These are phyloP conservation scores for Auriscalpium orientale DNA, from an alignment of 768 basidiomycete genomes.

Conservation along the genomic window DNA sequence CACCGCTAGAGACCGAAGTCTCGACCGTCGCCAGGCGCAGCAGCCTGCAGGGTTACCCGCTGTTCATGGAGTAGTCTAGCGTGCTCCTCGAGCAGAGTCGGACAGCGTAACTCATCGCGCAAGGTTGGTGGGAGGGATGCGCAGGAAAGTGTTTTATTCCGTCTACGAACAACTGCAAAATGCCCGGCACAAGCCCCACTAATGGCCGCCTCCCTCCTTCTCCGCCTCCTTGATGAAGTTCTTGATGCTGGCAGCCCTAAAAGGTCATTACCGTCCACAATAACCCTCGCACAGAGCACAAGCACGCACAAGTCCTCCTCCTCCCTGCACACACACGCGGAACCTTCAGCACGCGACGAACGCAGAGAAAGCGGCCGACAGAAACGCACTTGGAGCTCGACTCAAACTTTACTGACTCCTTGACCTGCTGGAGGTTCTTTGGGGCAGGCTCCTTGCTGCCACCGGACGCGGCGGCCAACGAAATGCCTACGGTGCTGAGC, in stretches of 20 bases:
- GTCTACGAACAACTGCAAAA: neutral
- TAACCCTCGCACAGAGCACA: slow-evolving; percentile 1
- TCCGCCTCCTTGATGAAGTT: slow-evolving; percentile 79
- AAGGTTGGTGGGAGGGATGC: neutral
- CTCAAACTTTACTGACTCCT: slow-evolving; percentile 50
- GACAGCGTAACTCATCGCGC: too few species aligned
- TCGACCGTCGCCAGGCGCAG: too few species aligned
- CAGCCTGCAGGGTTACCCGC: too few species aligned
- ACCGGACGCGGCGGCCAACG: slow-evolving; percentile 46
- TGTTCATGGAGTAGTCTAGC: too few species aligned
- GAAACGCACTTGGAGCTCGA: slow-evolving; percentile 58
- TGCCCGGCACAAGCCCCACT: slow-evolving; percentile 22
- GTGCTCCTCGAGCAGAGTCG: too few species aligned
- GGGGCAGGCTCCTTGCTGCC: slow-evolving; percentile 43
- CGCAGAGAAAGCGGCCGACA: neutral
- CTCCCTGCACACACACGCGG: slow-evolving; percentile 40
- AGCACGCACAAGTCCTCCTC: slow-evolving; percentile 76
- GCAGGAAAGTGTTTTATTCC: neutral
- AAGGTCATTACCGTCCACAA: slow-evolving; percentile 28
- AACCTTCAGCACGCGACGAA: slow-evolving; percentile 3
- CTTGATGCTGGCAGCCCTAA: slow-evolving; percentile 59
- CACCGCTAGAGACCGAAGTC: too few species aligned
- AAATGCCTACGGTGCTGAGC: slow-evolving; percentile 43
- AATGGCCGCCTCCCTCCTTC: slow-evolving; percentile 47
- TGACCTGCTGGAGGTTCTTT: slow-evolving; percentile 43